Conservation (phyloP, 2,329 filamentous ascomycete species). For the Sordariomycetes sp. region DNA sequence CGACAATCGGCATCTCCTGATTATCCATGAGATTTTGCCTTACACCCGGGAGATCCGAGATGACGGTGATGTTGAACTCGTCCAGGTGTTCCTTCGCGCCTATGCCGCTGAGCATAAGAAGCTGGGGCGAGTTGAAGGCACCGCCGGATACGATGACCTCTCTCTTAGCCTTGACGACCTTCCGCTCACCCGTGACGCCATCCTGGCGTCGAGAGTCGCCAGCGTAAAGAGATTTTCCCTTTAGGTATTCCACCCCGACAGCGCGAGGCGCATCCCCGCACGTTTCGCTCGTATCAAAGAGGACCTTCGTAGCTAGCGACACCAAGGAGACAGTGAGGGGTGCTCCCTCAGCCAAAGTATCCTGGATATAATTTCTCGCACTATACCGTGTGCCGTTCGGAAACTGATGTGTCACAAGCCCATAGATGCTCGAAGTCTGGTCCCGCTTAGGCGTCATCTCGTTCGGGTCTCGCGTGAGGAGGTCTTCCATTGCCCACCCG, state of each 20-base stretch:
- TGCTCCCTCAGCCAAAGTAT: slow-evolving; percentile 1
- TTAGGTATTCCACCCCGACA: slow-evolving; percentile 21
- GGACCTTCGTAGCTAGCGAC: slow-evolving; percentile 21
- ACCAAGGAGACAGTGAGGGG: slow-evolving; percentile 11
- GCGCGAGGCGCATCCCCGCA: slow-evolving; percentile 14
- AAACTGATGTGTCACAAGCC: slow-evolving; percentile 13
- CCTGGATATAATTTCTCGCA: slow-evolving; percentile 14
- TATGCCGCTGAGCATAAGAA: slow-evolving; percentile 37
- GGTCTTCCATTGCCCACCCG: slow-evolving; percentile 4
- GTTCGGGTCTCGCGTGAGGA: slow-evolving; percentile 8
- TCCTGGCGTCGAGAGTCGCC: slow-evolving; percentile 21
- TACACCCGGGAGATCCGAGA: slow-evolving; percentile 43
- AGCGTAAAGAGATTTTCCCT: slow-evolving; percentile 10
- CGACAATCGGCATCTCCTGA: slow-evolving; percentile 27
- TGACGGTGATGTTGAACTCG: slow-evolving; percentile 31
- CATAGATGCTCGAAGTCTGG: slow-evolving; percentile 13
- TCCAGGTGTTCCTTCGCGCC: slow-evolving; percentile 26
- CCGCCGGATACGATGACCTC: slow-evolving; percentile 38
- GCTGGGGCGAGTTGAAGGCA: slow-evolving; percentile 34
- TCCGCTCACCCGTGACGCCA: slow-evolving; percentile 6
- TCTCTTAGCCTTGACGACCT: slow-evolving; percentile 15
- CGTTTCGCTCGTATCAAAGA: slow-evolving; percentile 16
- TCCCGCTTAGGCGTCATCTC: slow-evolving; percentile 11
- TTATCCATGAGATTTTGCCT: slow-evolving; percentile 34
- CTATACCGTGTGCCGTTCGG: slow-evolving; percentile 14